Evolutionary conservation across 176 grass and related monocot species (phyloP).

Genomic region (Triticum dicoccoides): DNA sequence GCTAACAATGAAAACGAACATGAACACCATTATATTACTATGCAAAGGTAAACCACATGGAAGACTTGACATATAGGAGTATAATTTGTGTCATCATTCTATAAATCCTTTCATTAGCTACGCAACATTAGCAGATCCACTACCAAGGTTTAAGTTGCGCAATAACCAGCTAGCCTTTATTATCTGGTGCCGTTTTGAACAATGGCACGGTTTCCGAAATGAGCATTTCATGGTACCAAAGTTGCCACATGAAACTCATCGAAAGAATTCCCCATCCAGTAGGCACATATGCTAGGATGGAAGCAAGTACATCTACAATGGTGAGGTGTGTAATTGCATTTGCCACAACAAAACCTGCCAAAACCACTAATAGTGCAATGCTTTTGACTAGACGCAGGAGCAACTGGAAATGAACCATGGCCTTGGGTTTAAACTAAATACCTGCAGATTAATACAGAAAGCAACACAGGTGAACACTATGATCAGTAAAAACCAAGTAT

Average conservation of each 20-base stretch:
- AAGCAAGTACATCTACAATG: conserved; percentile 55
- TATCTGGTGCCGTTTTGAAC: neutral
- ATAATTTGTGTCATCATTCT: neutral
- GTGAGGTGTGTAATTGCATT: conserved; percentile 37
- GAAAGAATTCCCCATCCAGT: conserved; percentile 85
- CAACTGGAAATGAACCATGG: conserved; percentile 89
- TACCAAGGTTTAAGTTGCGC: neutral
- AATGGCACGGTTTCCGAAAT: neutral
- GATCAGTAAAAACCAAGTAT: neutral
- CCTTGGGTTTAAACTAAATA: conserved; percentile 87
- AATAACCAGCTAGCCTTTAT: neutral
- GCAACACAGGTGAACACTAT: neutral
- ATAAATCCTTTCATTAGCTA: conserved; percentile 13
- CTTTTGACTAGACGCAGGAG: conserved; percentile 78
- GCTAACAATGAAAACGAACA: neutral
- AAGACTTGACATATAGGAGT: neutral
- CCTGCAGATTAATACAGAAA: conserved; percentile 46
- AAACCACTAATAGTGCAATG: conserved; percentile 63
- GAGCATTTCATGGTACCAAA: neutral
- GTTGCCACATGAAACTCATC: conserved; percentile 41
- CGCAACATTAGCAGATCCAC: neutral
- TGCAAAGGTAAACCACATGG: neutral
- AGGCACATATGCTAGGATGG: conserved; percentile 71
- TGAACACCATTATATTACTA: neutral
- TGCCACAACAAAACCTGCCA: conserved; percentile 71